Evolutionary conservation across 2,329 filamentous ascomycete species (phyloP), one percentile per base, ranked within the genome.

Genomic region (Neopestalotiopsis rosae): DNA sequence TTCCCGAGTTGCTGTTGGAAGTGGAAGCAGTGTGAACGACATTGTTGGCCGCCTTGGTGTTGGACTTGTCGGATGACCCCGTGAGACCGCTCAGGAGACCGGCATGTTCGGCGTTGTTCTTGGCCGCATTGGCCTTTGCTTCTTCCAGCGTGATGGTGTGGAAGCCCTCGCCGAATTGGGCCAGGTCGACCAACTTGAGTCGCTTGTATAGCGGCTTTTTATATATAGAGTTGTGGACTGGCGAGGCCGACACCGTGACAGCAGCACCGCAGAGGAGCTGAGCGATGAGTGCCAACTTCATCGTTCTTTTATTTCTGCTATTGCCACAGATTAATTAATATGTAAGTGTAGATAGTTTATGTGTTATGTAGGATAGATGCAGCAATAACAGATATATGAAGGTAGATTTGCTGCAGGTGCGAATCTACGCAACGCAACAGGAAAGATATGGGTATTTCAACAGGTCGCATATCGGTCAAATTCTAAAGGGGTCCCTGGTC

Each of bases 81-180:
- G 40, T 40, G 7, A 40, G n/a, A 32, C 28, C 30, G 20, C 20
- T 63, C 7, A 52, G 13, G 13, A 62, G 59, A 32, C 34, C 59
- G 14, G 56, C 49, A 45, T 52, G 32, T 5, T 58, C 67, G 4
- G 67, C 61, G n/a, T 68, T 69, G 58, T 75, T 57, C 1, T 56
- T n/a, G n/a, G 71, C 70, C 20, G 72, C 68, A 49, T 75, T 68
- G 49, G 70, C 62, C 20, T 74, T 68, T 64, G 74, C 76, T 45
- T 75, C 66, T 59, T 76, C 69, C 24, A 76, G 74, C 3, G 75
- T 72, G 59, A 74, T 74, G 24, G 74, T 78, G n/a, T 75, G 73
- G 68, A 78, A 78, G 67, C 70, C 70, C 2, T 12, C 10, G 63
- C 74, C 74, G 68, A 78, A 77, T 56, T 67, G 68, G 1, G 67